phyloP scores from a whole-genome alignment of 345 rosid genomes.

The Boechera divaricarpa region DNA sequence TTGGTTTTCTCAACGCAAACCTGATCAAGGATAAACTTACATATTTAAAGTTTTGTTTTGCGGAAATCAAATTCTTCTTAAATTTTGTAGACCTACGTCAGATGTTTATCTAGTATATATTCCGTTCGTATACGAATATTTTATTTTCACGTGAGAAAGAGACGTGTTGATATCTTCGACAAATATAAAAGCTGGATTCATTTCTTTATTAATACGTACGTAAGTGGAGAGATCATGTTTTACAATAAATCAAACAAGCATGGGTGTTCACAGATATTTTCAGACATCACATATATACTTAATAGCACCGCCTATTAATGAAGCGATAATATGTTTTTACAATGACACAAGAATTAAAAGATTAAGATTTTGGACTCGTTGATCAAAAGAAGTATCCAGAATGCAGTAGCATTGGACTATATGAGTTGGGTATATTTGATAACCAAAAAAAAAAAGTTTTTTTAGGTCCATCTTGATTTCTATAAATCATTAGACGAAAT shows the following conservation, averaged over 20 bases:
- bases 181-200: conserved; percentile 14
- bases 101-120: conserved; percentile 11
- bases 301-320: conserved; percentile 41
- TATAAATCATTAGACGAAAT: not conserved
- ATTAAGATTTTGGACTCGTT: not conserved
- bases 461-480: not conserved
- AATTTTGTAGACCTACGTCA: not conserved
- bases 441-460: too few relatives aligned
- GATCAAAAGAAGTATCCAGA: not conserved
- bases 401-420: not conserved
- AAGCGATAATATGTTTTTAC: not conserved
- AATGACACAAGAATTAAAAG: not conserved
- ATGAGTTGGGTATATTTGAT: not conserved
- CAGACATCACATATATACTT: conserved; percentile 20
- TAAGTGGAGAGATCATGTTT: conserved; percentile 36
- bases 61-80: not conserved
- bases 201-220: not conserved
- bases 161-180: conserved; percentile 19
- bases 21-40: not conserved
- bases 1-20: not conserved
- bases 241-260: conserved; percentile 26
- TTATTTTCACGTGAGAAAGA: conserved; percentile 23
- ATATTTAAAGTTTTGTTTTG: not conserved
- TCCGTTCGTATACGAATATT: not conserved
- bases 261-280: conserved; percentile 33